Evolutionary conservation across 179 eudicot species (phyloP).

Genomic region (Spergularia azorica): DNA sequence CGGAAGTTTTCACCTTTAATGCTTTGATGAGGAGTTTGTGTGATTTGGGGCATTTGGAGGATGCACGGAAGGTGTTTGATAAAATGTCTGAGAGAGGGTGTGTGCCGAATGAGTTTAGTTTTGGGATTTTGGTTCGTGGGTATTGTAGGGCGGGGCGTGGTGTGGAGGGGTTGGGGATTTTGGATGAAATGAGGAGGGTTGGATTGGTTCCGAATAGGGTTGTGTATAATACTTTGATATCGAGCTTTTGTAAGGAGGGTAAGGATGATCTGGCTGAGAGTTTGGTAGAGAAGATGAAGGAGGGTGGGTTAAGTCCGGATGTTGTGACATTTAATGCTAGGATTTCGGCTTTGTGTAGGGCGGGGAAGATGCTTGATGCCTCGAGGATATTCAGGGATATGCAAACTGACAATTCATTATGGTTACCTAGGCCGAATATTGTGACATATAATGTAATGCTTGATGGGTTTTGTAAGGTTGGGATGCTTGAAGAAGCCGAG

Average conservation of each 20-base stretch:
- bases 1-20: conserved; percentile 74
- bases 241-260: conserved; percentile 73
- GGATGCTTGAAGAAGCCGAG: conserved; percentile 84
- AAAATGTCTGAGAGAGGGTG: conserved; percentile 78
- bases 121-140: conserved; percentile 83
- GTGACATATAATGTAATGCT: conserved; percentile 75
- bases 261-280: conserved; percentile 72
- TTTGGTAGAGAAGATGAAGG: conserved; percentile 76
- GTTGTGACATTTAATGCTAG: conserved; percentile 91
- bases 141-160: conserved; percentile 60
- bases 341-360: conserved; percentile 68
- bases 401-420: conserved; percentile 72
- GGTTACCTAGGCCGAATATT: conserved; percentile 66
- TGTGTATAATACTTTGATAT: conserved; percentile 79
- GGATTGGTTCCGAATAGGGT: conserved; percentile 54
- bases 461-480: conserved; percentile 67
- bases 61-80: conserved; percentile 80
- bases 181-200: conserved; percentile 50
- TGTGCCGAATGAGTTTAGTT: conserved; percentile 69
- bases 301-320: conserved; percentile 67
- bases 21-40: conserved; percentile 65
- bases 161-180: conserved; percentile 49
- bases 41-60: conserved; percentile 59
- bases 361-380: conserved; percentile 84
- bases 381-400: conserved; percentile 88